phyloP scores from a whole-genome alignment of 1,284 basidiomycete species.

The Boletus smithii region DNA sequence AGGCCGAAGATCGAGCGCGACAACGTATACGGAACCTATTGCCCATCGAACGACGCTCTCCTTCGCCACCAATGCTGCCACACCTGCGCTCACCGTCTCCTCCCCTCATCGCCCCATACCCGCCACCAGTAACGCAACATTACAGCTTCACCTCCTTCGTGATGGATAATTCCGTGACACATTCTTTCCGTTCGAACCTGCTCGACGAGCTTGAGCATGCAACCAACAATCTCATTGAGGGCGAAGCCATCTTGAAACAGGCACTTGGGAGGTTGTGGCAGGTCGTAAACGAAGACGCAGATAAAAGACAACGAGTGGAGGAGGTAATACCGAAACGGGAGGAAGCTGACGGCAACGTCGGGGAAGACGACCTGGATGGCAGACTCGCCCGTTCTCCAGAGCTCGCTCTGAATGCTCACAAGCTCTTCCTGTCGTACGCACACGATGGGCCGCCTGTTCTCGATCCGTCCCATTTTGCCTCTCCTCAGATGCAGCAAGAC shows the following conservation, averaged over 20 bases:
- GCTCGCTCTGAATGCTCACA: constrained; percentile 59
- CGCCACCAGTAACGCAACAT: constrained; percentile 60
- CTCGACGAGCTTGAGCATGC: constrained; percentile 75
- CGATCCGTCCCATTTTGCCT: constrained; percentile 60
- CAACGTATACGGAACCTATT: constrained; percentile 69
- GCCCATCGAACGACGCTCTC: constrained; percentile 53
- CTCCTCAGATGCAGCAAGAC: constrained; percentile 61
- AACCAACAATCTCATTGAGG: constrained; percentile 75
- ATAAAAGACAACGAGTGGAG: constrained; percentile 30
- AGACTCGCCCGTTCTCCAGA: constrained; percentile 61
- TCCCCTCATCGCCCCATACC: constrained; percentile 64
- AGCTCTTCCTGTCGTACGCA: constrained; percentile 56
- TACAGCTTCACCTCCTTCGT: constrained; percentile 77
- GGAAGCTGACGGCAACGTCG: constrained; percentile 54
- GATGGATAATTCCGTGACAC: constrained; percentile 77
- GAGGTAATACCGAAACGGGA: constrained; percentile 64
- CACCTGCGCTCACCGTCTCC: constrained; percentile 59
- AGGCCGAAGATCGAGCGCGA: constrained; percentile 77
- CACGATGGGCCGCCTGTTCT: constrained; percentile 42
- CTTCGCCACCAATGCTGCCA: constrained; percentile 55
- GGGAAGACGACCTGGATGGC: constrained; percentile 48
- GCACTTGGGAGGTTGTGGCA: constrained; percentile 77
- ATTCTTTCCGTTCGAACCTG: constrained; percentile 71
- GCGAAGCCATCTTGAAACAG: constrained; percentile 64
- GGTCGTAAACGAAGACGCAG: constrained; percentile 67